Evolutionary conservation across 1,284 basidiomycete genomes (phyloP).

Genomic region (Ganoderma boninense): DNA sequence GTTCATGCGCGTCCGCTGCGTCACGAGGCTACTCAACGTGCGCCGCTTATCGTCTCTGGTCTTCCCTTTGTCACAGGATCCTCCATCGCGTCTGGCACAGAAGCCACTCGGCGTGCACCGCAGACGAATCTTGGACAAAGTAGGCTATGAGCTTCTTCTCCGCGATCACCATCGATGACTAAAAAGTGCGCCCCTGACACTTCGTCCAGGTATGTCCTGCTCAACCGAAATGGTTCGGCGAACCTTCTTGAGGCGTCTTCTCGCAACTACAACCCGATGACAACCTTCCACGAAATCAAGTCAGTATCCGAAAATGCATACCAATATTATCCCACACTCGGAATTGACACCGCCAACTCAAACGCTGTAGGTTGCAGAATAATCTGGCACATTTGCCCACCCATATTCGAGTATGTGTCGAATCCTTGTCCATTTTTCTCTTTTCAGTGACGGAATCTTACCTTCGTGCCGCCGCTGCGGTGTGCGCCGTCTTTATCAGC

Average conservation of each 20-base stretch:
- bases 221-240: constrained; percentile 77
- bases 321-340: neutral
- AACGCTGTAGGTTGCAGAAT: constrained; percentile 60
- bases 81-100: constrained; percentile 74
- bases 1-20: constrained; percentile 14
- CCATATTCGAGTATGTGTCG: constrained; percentile 51
- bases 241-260: constrained; percentile 74
- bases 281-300: constrained; percentile 79
- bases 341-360: neutral
- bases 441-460: neutral
- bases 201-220: constrained; percentile 65
- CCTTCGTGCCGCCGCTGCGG: neutral
- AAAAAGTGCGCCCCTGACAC: neutral
- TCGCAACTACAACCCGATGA: constrained; percentile 69
- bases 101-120: constrained; percentile 69
- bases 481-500: constrained; percentile 45
- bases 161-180: neutral
- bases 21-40: constrained; percentile 11
- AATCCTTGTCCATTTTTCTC: neutral
- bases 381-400: constrained; percentile 71
- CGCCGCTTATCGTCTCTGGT: neutral
- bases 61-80: constrained; percentile 47
- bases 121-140: constrained; percentile 85
- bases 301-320: constrained; percentile 41
- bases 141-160: constrained; percentile 42